These are phyloP conservation scores for Yamadazyma diddensiae DNA, from an alignment of 1,139 yeast genomes.

Conservation along the genomic window DNA sequence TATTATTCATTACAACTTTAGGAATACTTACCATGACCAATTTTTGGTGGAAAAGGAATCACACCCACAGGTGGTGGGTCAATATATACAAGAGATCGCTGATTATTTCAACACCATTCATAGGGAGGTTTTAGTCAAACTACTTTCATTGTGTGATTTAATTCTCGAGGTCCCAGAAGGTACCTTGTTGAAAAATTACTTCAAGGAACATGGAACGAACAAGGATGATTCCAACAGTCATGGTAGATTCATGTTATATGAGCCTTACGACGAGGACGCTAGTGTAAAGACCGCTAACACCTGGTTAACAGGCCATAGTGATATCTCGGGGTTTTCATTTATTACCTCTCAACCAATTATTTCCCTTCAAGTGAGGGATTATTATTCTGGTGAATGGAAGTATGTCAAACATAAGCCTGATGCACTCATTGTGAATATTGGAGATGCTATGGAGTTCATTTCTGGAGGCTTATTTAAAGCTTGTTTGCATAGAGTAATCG, in stretches of 20 bases:
- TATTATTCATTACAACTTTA: constrained; percentile 40
- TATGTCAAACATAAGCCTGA: constrained; percentile 45
- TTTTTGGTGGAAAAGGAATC: constrained; percentile 18
- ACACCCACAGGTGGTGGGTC: constrained; percentile 38
- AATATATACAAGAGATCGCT: constrained; percentile 33
- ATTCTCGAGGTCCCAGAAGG: constrained; percentile 44
- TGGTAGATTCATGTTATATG: constrained; percentile 42
- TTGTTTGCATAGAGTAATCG: constrained; percentile 44
- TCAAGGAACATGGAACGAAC: constrained; percentile 28
- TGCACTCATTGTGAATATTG: constrained; percentile 47
- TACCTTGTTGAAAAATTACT: constrained; percentile 29
- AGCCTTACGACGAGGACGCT: constrained; percentile 24
- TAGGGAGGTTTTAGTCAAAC: constrained; percentile 28
- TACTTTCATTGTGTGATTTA: constrained; percentile 36
- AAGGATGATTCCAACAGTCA: constrained; percentile 29
- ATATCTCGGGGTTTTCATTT: constrained; percentile 47
- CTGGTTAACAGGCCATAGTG: constrained; percentile 52
- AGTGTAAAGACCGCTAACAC: constrained; percentile 28
- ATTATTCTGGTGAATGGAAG: constrained; percentile 45
- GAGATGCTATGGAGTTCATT: constrained; percentile 47
- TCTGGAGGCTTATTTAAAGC: constrained; percentile 51
- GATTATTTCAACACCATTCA: constrained; percentile 36
- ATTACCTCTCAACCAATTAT: constrained; percentile 48
- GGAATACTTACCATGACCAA: constrained; percentile 29
- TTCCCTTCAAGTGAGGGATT: constrained; percentile 49